Conservation (phyloP, 2,329 filamentous ascomycete genomes). For the Colletotrichum tropicale region DNA sequence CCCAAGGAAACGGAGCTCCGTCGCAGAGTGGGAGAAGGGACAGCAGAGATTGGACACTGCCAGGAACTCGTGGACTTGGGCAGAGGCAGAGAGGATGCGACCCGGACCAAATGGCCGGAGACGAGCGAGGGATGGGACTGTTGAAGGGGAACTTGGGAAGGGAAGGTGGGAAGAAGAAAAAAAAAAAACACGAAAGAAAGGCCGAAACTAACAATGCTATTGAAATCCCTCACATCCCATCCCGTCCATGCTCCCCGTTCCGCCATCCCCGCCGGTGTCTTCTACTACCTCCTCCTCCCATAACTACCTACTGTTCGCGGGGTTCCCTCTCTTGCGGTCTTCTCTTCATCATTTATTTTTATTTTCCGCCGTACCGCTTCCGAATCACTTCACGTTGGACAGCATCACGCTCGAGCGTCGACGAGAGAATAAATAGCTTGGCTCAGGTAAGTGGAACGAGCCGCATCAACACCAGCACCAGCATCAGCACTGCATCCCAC, state of each 20-base stretch:
- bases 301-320: background rate
- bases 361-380: background rate
- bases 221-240: background rate
- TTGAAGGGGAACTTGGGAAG: background rate
- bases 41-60: background rate
- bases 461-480: background rate
- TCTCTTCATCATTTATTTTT: background rate
- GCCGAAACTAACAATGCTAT: slow-evolving; percentile 1
- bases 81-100: background rate
- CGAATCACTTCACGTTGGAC: background rate
- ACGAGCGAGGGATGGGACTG: background rate
- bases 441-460: background rate
- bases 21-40: background rate
- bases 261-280: background rate
- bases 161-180: background rate
- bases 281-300: background rate
- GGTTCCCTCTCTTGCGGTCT: background rate
- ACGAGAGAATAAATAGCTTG: slow-evolving; percentile 1
- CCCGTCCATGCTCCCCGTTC: background rate
- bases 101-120: background rate
- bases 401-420: background rate
- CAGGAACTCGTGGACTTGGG: background rate
- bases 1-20: background rate
- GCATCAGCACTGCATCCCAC: background rate
- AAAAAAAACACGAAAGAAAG: background rate